Conservation (phyloP, 768 basidiomycete genomes). For the Amanita rubescens region DNA sequence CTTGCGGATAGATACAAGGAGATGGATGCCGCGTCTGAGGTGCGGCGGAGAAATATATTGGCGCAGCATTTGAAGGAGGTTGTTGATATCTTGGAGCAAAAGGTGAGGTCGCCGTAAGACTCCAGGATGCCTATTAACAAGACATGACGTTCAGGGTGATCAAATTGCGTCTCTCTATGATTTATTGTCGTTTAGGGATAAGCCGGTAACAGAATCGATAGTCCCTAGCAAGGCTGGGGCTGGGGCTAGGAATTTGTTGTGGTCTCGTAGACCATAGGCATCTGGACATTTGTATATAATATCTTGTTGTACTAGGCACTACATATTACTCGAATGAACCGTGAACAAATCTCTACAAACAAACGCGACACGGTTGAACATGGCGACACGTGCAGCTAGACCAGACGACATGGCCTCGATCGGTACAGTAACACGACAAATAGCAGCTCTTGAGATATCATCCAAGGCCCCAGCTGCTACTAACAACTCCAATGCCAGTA, state of each 20-base stretch:
- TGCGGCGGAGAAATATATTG: constrained; percentile 74
- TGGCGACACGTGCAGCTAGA: background rate
- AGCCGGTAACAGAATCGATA: constrained; percentile 25
- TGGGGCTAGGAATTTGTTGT: background rate
- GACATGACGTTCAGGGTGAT: constrained; percentile 56
- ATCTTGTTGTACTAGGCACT: background rate
- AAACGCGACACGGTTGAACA: constrained; percentile 1
- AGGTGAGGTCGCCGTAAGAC: constrained; percentile 40
- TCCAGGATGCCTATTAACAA: background rate
- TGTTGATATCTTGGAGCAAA: constrained; percentile 86
- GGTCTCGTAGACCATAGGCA: constrained; percentile 1
- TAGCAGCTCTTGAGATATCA: constrained; percentile 57
- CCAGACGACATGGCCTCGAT: constrained; percentile 32
- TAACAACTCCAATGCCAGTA: constrained; percentile 24
- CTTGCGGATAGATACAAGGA: constrained; percentile 89
- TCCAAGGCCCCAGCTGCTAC: constrained; percentile 30
- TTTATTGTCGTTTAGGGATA: constrained; percentile 70
- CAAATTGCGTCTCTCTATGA: constrained; percentile 92
- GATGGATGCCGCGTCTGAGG: constrained; percentile 80
- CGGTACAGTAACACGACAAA: constrained; percentile 58
- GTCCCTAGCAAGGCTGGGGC: background rate
- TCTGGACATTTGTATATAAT: background rate
- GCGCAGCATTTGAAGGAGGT: constrained; percentile 88
- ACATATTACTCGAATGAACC: background rate
- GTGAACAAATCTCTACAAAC: background rate